Conservation (phyloP, 768 basidiomycete species). For the Russula dissimulans region DNA sequence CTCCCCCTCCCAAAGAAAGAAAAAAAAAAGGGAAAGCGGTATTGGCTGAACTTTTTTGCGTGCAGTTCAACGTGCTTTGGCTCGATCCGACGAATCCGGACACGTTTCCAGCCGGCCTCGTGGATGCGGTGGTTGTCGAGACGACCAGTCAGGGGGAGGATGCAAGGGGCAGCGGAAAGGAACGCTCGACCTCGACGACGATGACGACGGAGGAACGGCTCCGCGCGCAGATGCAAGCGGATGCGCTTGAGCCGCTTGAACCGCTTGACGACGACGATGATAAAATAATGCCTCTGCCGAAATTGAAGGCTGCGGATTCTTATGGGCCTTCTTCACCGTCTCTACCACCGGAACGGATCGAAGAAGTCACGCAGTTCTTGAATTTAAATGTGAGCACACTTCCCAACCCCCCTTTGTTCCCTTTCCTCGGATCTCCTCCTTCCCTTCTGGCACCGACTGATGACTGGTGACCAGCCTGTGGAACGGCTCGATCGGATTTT, state of each 20-base stretch:
- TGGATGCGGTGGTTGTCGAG: conserved; percentile 50
- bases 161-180: too few species aligned
- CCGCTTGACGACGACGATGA: conserved; percentile 36
- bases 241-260: conserved; percentile 51
- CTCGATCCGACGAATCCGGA: conserved; percentile 57
- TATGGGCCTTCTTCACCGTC: conserved; percentile 31
- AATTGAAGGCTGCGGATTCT: conserved; percentile 16
- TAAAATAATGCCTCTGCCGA: conserved; percentile 10
- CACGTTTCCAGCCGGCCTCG: conserved; percentile 56
- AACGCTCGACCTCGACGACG: conserved; percentile 2
- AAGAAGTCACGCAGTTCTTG: conserved; percentile 63
- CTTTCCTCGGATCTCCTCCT: conserved; percentile 24
- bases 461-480: conserved; percentile 40
- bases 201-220: conserved; percentile 42
- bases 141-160: conserved; percentile 8
- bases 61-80: conserved; percentile 76
- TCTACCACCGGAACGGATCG: conserved; percentile 46
- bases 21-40: too few species aligned
- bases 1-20: not conserved
- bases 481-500: conserved; percentile 62
- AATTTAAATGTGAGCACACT: conserved; percentile 37
- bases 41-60: not conserved
- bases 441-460: not conserved
- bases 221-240: conserved; percentile 63
- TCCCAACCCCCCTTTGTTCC: not conserved